Evolutionary conservation across 352 stramenopile species (phyloP).

Genomic region (Hyaloperonospora arabidopsidis): DNA sequence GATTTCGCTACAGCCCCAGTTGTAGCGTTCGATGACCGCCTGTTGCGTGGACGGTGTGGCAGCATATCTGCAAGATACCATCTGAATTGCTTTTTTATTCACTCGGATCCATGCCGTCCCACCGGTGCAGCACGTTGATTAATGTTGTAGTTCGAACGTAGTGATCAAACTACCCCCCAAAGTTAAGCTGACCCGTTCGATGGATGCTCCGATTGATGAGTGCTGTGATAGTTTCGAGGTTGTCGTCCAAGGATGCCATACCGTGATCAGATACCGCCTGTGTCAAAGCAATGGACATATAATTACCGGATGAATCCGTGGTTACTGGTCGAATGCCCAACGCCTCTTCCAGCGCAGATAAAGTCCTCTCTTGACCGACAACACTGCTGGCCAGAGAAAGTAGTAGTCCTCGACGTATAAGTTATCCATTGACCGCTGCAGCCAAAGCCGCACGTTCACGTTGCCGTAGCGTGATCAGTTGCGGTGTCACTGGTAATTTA

Average conservation of each 20-base stretch:
- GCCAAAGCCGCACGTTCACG: too few relatives aligned
- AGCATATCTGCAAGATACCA: constrained; percentile 7
- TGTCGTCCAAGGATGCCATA: neutral
- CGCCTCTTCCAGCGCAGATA: neutral
- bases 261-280: neutral
- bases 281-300: neutral
- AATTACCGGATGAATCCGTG: neutral
- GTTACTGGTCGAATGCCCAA: neutral
- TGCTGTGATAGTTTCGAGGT: neutral
- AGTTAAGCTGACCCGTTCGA: neutral
- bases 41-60: too few relatives aligned
- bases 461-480: too few relatives aligned
- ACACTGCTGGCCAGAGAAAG: neutral
- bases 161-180: too few relatives aligned
- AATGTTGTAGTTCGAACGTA: too few relatives aligned
- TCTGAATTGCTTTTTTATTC: neutral
- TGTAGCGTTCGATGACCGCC: too few relatives aligned
- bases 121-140: too few relatives aligned
- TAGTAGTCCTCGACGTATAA: neutral
- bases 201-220: neutral
- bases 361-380: neutral
- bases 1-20: too few relatives aligned
- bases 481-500: too few relatives aligned
- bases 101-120: too few relatives aligned
- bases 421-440: neutral